A percentile compares a stretch with the other conserved stretches of the same genome.
Conservation (phyloP, 805 yeast genomes). For the Lipomyces mesembrius region DNA sequence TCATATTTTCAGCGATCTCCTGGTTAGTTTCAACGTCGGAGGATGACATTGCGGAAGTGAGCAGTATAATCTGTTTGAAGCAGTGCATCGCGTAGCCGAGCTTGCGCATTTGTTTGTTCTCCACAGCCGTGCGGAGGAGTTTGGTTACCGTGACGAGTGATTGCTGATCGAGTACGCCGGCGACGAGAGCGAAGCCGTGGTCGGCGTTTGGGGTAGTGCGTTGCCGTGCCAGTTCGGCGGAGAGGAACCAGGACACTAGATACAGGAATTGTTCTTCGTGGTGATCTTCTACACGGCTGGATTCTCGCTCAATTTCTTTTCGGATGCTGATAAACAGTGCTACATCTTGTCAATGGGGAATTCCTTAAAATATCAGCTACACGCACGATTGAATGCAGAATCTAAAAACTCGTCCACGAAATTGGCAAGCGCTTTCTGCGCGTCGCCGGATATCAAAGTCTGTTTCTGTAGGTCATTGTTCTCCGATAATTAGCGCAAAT, state of each 20-base stretch:
- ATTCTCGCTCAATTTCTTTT: constrained; percentile 52
- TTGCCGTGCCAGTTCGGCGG: constrained; percentile 57
- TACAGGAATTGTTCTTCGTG: constrained; percentile 57
- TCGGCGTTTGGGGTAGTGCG: constrained; percentile 23
- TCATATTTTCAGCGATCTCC: constrained; percentile 61
- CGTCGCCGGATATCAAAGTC: constrained; percentile 43
- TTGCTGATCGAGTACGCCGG: constrained; percentile 63
- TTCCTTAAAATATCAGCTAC: too few relatives aligned
- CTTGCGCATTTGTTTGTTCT: constrained; percentile 45
- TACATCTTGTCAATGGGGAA: constrained; percentile 1
- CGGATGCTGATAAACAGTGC: constrained; percentile 60
- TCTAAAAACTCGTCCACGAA: constrained; percentile 68
- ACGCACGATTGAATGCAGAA: constrained; percentile 66
- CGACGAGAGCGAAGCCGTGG: constrained; percentile 40
- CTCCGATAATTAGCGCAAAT: not conserved
- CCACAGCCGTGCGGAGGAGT: constrained; percentile 48
- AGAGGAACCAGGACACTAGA: constrained; percentile 75
- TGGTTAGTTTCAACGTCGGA: constrained; percentile 53
- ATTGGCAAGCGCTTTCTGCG: constrained; percentile 46
- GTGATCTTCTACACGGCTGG: constrained; percentile 42
- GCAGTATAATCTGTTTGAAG: constrained; percentile 63
- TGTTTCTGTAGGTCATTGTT: constrained; percentile 27
- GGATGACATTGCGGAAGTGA: constrained; percentile 51
- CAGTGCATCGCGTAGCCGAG: constrained; percentile 72
- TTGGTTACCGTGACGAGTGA: constrained; percentile 59